A percentile compares a stretch with the other conserved stretches of the same genome.
Evolutionary conservation across 75 land plant genomes (phyloP).

Genomic region (Gnetum montanum): DNA sequence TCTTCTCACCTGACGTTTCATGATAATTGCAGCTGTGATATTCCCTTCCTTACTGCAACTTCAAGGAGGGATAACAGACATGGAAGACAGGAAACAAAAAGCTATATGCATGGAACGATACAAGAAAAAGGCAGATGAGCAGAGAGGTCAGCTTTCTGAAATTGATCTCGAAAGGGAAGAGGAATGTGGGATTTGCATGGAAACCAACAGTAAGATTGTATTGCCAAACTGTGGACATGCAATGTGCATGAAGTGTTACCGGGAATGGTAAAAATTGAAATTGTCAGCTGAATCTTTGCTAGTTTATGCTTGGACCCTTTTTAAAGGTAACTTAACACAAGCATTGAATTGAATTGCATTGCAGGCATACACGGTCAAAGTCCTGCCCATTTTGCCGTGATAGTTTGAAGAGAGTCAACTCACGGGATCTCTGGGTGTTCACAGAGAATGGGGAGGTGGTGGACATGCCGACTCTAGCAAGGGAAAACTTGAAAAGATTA

Average conservation of each 20-base stretch:
- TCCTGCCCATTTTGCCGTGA: conserved; percentile 94
- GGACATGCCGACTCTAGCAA: conserved; percentile 50
- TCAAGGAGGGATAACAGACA: conserved; percentile 65
- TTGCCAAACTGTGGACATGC: conserved; percentile 84
- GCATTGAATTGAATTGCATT: background rate
- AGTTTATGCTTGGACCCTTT: too few relatives aligned
- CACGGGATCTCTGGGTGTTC: conserved; percentile 81
- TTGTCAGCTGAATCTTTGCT: background rate
- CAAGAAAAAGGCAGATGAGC: conserved; percentile 64
- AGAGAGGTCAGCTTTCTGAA: conserved; percentile 34
- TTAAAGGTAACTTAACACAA: background rate
- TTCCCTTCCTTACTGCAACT: conserved; percentile 87
- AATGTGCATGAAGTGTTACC: conserved; percentile 89
- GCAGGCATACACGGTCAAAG: conserved; percentile 77
- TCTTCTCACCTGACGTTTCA: too few relatives aligned
- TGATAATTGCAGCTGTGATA: conserved; percentile 69
- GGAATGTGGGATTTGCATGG: conserved; percentile 97
- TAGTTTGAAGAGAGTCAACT: conserved; percentile 78
- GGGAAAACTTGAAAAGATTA: conserved; percentile 69
- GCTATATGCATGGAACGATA: conserved; percentile 68
- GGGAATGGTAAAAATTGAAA: conserved; percentile 72
- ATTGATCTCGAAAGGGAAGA: conserved; percentile 80
- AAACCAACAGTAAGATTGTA: conserved; percentile 66
- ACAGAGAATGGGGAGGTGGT: conserved; percentile 64
- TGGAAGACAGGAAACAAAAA: conserved; percentile 77